These are phyloP conservation scores for Kodamaea jinghongensis DNA, from an alignment of 805 yeast species.

Conservation along the genomic window DNA sequence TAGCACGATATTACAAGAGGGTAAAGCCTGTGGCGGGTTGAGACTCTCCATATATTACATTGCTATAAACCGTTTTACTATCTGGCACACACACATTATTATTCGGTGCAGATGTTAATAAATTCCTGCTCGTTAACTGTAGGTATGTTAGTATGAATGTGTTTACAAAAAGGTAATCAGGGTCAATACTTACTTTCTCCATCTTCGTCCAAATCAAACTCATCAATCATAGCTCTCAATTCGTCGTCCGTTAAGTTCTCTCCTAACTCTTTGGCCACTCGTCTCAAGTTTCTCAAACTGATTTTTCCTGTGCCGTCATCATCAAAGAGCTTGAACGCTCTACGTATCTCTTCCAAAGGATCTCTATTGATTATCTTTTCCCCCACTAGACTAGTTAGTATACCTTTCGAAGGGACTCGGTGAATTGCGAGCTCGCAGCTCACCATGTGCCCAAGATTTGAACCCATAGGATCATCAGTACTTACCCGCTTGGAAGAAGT, in stretches of 20 bases:
- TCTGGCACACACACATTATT: not conserved
- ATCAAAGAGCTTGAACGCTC: slow-evolving; percentile 89
- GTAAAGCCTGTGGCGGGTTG: too few relatives aligned
- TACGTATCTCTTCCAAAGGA: slow-evolving; percentile 84
- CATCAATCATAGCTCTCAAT: slow-evolving; percentile 94
- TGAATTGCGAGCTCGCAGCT: too few relatives aligned
- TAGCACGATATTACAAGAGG: not conserved
- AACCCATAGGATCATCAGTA: slow-evolving; percentile 15
- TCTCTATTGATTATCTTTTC: slow-evolving; percentile 82
- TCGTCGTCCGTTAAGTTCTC: slow-evolving; percentile 92
- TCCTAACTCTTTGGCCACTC: slow-evolving; percentile 90
- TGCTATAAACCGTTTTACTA: too few relatives aligned
- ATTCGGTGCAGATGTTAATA: slow-evolving; percentile 16
- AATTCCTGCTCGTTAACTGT: slow-evolving; percentile 81
- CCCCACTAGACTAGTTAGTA: slow-evolving; percentile 52
- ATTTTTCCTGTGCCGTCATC: slow-evolving; percentile 87
- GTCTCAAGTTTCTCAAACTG: slow-evolving; percentile 70
- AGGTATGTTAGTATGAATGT: slow-evolving; percentile 25
- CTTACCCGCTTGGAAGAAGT: slow-evolving; percentile 71
- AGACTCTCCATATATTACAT: too few relatives aligned
- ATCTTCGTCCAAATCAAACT: slow-evolving; percentile 93
- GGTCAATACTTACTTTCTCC: slow-evolving; percentile 64
- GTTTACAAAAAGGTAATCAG: slow-evolving; percentile 2
- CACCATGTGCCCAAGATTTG: too few relatives aligned
- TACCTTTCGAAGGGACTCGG: too few relatives aligned